Percentiles rank a stretch among this genome's conserved stretches.
These are phyloP conservation scores for Cenchrus purpureus DNA, from an alignment of 176 grass and related monocot species.

Conservation along the genomic window DNA sequence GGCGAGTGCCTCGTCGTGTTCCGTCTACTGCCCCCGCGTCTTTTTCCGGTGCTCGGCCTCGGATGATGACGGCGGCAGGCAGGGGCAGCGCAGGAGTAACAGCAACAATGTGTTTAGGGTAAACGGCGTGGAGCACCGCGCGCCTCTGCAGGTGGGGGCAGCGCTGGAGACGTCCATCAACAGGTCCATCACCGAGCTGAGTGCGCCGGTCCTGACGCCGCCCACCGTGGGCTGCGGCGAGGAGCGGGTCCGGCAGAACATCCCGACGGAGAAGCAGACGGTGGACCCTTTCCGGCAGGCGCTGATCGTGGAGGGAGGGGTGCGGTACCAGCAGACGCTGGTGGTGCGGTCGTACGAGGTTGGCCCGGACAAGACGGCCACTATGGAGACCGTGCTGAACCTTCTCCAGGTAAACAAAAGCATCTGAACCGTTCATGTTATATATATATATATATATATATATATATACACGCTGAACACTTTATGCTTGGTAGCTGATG, in stretches of 20 bases:
- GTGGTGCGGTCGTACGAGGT: conserved; percentile 71
- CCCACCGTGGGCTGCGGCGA: not conserved
- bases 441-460: no score
- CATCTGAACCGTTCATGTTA: not conserved
- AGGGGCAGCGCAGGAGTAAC: not conserved
- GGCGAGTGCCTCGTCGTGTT: conserved; percentile 2
- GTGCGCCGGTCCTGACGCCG: conserved; percentile 18
- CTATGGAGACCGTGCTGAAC: conserved; percentile 65
- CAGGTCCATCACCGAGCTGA: conserved; percentile 38
- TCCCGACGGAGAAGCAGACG: conserved; percentile 64
- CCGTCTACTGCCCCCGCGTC: conserved; percentile 16
- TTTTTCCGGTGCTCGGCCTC: conserved; percentile 34
- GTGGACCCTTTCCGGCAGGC: conserved; percentile 64
- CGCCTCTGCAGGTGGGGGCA: conserved; percentile 19
- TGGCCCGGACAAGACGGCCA: conserved; percentile 61
- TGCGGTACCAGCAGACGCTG: conserved; percentile 66
- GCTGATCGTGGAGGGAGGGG: conserved; percentile 59
- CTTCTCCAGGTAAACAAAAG: conserved; percentile 55
- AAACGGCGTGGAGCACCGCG: conserved; percentile 48
- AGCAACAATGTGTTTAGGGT: conserved; percentile 30
- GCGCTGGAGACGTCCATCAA: conserved; percentile 41
- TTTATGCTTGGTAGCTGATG: not conserved
- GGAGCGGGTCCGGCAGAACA: conserved; percentile 49
- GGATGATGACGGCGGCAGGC: not conserved
- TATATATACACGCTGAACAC: not conserved